Conservation (phyloP, 148 eudicot species). For the Rhododendron molle region DNA sequence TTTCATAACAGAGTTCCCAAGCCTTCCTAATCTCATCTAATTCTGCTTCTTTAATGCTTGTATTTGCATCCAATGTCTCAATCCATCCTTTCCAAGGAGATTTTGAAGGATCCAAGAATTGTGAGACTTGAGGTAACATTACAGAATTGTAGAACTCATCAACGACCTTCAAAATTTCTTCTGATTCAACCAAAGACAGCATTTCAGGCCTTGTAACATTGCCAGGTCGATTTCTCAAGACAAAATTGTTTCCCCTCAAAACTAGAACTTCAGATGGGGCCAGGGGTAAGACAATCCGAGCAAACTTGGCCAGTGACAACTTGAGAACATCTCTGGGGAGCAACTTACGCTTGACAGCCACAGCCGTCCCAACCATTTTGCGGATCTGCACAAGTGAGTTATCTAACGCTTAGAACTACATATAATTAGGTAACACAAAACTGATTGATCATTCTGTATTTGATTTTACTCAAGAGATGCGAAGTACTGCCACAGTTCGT, state of each 20-base stretch:
- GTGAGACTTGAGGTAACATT: constrained; percentile 63
- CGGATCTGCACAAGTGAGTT: constrained; percentile 58
- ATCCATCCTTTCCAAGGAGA: constrained; percentile 90
- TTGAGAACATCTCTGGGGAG: constrained; percentile 68
- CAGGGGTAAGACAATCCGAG: constrained; percentile 76
- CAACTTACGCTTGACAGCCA: constrained; percentile 77
- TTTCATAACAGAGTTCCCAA: constrained; percentile 57
- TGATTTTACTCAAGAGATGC: background rate
- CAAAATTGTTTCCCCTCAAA: constrained; percentile 72
- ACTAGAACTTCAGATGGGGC: constrained; percentile 86
- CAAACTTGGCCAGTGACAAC: constrained; percentile 73
- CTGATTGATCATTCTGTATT: background rate
- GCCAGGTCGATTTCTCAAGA: constrained; percentile 56
- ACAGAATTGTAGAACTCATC: constrained; percentile 54
- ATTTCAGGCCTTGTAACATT: constrained; percentile 76
- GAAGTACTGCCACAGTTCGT: background rate
- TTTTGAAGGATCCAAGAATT: constrained; percentile 56
- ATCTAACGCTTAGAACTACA: background rate
- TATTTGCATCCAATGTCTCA: constrained; percentile 63
- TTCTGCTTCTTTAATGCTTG: constrained; percentile 59
- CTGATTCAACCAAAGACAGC: constrained; percentile 62
- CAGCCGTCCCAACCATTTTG: constrained; percentile 94
- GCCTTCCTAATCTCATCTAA: constrained; percentile 64
- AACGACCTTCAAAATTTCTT: constrained; percentile 58
- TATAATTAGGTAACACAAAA: background rate